Percentiles rank a stretch among this genome's conserved stretches.
These are phyloP conservation scores for Solanum hybrid DNA, from an alignment of 305 asterid genomes.

Conservation along the genomic window DNA sequence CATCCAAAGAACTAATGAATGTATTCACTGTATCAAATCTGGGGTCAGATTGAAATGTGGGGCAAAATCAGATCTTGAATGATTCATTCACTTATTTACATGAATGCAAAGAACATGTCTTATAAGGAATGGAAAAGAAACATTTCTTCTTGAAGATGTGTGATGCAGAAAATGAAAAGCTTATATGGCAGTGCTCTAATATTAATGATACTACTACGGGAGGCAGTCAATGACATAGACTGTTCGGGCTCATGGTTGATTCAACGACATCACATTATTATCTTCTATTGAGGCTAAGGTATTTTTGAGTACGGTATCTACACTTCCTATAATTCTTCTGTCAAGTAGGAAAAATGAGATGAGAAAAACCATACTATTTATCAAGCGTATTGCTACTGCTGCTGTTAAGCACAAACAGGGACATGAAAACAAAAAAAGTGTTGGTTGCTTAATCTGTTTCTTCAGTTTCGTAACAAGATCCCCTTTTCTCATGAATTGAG, in stretches of 20 bases:
- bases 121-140: not conserved
- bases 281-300: not conserved
- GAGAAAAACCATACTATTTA: not conserved
- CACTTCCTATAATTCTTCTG: not conserved
- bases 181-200: not conserved
- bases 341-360: not conserved
- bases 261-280: not conserved
- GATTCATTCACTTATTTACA: not conserved
- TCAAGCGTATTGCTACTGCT: not conserved
- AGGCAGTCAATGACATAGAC: not conserved
- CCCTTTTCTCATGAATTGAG: not conserved
- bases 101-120: not conserved
- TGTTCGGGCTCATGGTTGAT: not conserved
- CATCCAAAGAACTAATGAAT: not conserved
- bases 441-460: not conserved
- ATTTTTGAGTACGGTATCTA: not conserved
- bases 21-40: not conserved
- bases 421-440: not conserved
- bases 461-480: not conserved
- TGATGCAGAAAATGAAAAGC: not conserved
- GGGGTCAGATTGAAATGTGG: constrained; percentile 1
- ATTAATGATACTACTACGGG: not conserved
- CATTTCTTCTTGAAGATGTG: not conserved
- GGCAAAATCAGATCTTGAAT: not conserved
- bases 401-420: not conserved